These are phyloP conservation scores for Scedosporium dehoogii DNA, from an alignment of 2,329 filamentous ascomycete genomes.

Conservation along the genomic window DNA sequence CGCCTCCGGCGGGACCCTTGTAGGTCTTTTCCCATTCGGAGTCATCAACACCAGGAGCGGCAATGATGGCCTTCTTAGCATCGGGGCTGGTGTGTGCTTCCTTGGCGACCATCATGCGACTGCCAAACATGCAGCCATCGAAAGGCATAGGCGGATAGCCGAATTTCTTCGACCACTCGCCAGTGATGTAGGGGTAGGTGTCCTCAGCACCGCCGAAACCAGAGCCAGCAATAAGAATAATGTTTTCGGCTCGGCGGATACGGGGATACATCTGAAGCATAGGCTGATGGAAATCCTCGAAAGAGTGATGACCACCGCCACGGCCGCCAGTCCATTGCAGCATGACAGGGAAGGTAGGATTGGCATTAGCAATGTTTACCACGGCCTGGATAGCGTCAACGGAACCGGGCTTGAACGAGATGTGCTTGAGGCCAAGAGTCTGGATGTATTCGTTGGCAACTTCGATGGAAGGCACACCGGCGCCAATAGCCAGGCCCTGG, in stretches of 20 bases:
- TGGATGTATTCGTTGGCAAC: conserved; percentile 90
- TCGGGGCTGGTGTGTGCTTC: conserved; percentile 81
- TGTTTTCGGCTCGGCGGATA: conserved; percentile 75
- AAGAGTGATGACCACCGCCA: conserved; percentile 90
- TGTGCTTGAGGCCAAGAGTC: conserved; percentile 86
- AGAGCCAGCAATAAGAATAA: conserved; percentile 81
- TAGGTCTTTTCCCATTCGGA: conserved; percentile 86
- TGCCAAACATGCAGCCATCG: conserved; percentile 83
- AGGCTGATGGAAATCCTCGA: conserved; percentile 89
- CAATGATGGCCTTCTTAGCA: conserved; percentile 83
- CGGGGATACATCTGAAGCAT: conserved; percentile 85
- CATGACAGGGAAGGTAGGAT: conserved; percentile 84
- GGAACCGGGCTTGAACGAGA: conserved; percentile 88
- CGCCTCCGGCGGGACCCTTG: conserved; percentile 79
- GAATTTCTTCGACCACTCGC: conserved; percentile 76
- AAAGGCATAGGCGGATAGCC: conserved; percentile 91
- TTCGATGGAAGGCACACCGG: conserved; percentile 87
- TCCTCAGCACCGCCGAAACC: conserved; percentile 86
- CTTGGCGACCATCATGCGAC: conserved; percentile 90
- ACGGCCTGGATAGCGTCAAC: conserved; percentile 79
- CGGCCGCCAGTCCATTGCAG: conserved; percentile 93
- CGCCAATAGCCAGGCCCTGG: conserved; percentile 85
- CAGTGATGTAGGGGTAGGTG: conserved; percentile 86
- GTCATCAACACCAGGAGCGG: conserved; percentile 75
- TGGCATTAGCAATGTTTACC: conserved; percentile 89